Percentiles rank a stretch among this genome's conserved stretches.
phyloP scores from a whole-genome alignment of 441 rosid genomes.

The Erysimum cheiri region DNA sequence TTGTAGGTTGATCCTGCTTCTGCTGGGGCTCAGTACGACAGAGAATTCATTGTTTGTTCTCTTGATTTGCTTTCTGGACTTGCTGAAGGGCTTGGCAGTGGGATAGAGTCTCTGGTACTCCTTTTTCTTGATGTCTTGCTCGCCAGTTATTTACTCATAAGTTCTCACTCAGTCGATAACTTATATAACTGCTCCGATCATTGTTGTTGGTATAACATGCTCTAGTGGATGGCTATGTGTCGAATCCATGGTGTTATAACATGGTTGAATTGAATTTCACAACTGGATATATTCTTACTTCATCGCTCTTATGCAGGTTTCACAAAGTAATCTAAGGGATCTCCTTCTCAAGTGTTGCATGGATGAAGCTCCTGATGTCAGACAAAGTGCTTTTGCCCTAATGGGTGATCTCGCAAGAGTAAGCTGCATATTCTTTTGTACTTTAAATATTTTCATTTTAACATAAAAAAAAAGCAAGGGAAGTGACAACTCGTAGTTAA shows the following conservation, averaged over 20 bases:
- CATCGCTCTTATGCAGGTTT: slow-evolving; percentile 57
- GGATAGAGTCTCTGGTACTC: slow-evolving; percentile 92
- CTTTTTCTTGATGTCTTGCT: slow-evolving; percentile 30
- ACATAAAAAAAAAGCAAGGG: not conserved
- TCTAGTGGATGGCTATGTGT: not conserved
- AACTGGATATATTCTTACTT: slow-evolving; percentile 17
- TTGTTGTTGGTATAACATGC: slow-evolving; percentile 14
- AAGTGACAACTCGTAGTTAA: slow-evolving; percentile 10
- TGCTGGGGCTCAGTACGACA: slow-evolving; percentile 85
- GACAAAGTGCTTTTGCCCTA: slow-evolving; percentile 99
- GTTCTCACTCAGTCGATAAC: not conserved
- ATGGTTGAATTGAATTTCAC: slow-evolving; percentile 7
- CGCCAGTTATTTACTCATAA: not conserved
- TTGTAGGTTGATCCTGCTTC: slow-evolving; percentile 79
- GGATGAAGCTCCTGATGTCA: slow-evolving; percentile 90
- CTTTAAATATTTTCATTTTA: not conserved
- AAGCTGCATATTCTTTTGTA: slow-evolving; percentile 41
- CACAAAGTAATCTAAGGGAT: slow-evolving; percentile 82
- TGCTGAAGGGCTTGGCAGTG: slow-evolving; percentile 90
- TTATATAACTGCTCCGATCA: not conserved
- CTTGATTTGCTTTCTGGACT: slow-evolving; percentile 99
- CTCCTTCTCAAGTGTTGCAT: slow-evolving; percentile 89
- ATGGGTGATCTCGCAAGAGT: slow-evolving; percentile 98
- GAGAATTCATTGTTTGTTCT: slow-evolving; percentile 89
- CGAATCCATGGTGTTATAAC: not conserved